Percentiles rank a stretch among this genome's conserved stretches.
These are phyloP conservation scores for Cynara cardunculus DNA, from an alignment of 129 eudicot genomes.

Conservation along the genomic window DNA sequence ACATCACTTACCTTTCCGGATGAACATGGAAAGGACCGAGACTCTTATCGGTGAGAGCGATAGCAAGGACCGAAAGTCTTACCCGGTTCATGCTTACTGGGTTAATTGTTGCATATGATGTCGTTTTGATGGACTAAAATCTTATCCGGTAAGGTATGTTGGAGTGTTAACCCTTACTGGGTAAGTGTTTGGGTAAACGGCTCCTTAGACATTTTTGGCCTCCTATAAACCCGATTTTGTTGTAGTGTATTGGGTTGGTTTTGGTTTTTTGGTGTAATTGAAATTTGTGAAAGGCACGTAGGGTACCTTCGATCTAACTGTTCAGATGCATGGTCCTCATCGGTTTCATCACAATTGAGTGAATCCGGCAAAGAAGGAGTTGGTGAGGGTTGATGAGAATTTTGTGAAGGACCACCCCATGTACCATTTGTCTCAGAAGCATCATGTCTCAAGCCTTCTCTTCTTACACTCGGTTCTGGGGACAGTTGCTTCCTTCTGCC, in stretches of 20 bases:
- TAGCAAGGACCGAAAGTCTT: too few species aligned
- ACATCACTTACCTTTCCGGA: too few species aligned
- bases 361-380: conserved; percentile 51
- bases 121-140: too few species aligned
- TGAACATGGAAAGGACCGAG: too few species aligned
- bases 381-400: conserved; percentile 34
- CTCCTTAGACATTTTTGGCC: too few species aligned
- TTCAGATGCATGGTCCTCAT: conserved; percentile 50
- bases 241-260: neutral
- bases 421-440: conserved; percentile 49
- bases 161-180: too few species aligned
- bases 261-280: neutral
- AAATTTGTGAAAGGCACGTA: neutral
- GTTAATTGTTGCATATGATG: too few species aligned
- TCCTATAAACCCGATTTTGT: neutral
- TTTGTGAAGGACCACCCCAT: conserved; percentile 49
- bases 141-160: too few species aligned
- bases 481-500: conserved; percentile 60
- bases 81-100: too few species aligned
- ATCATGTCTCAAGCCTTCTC: conserved; percentile 55
- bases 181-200: too few species aligned
- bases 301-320: conserved; percentile 72
- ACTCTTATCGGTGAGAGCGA: too few species aligned
- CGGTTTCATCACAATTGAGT: conserved; percentile 46
- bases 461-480: conserved; percentile 49